Conservation (phyloP, 352 stramenopile genomes). For the Globisporangium radiosum region DNA sequence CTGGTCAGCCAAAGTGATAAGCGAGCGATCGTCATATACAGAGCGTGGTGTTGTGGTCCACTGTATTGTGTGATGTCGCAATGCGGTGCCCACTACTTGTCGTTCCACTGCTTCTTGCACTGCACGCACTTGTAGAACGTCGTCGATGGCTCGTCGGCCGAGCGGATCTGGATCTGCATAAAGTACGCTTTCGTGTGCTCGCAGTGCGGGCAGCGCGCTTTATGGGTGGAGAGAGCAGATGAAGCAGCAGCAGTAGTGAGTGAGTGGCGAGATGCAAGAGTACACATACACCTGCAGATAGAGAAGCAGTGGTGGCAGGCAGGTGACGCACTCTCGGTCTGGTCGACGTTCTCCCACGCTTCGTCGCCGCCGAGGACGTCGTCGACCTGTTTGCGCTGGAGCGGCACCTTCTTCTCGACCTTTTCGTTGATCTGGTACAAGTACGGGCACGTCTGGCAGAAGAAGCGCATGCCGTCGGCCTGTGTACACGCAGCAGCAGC, state of each 20-base stretch:
- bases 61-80: not conserved
- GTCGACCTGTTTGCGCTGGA: constrained; percentile 97
- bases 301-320: not conserved
- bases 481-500: constrained; percentile 11
- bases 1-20: constrained; percentile 5
- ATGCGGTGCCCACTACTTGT: constrained; percentile 31
- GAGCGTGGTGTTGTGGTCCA: not conserved
- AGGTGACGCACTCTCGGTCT: constrained; percentile 84
- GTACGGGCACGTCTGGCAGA: constrained; percentile 87
- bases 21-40: constrained; percentile 2
- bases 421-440: constrained; percentile 86
- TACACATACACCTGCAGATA: not conserved
- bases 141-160: constrained; percentile 97
- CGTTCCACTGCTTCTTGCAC: constrained; percentile 97
- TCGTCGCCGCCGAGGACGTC: constrained; percentile 97
- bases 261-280: not conserved
- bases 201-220: constrained; percentile 93
- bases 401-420: constrained; percentile 84
- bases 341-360: constrained; percentile 98
- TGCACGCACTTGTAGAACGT: constrained; percentile 99
- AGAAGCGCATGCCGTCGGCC: constrained; percentile 87
- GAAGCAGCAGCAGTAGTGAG: not conserved
- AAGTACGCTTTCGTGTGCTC: constrained; percentile 97
- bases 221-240: not conserved
- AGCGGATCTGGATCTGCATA: constrained; percentile 99